phyloP scores from a whole-genome alignment of 805 yeast genomes.

The Danielia oregonensis region DNA sequence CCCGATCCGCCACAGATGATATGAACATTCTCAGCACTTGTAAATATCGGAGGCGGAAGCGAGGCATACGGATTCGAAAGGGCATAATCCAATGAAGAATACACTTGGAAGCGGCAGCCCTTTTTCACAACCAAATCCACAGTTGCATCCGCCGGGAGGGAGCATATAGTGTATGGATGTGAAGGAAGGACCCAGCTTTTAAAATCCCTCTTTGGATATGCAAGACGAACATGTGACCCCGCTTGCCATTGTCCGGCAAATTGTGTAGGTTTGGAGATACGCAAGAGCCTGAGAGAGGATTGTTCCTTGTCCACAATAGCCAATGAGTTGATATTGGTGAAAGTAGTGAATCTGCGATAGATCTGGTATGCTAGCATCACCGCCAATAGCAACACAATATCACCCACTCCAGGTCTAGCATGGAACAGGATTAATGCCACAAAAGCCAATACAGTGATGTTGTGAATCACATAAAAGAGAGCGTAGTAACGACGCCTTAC shows the following conservation, averaged over 20 bases:
- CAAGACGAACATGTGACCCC: conserved; percentile 54
- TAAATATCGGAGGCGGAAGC: conserved; percentile 40
- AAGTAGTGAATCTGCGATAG: conserved; percentile 24
- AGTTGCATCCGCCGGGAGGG: conserved; percentile 33
- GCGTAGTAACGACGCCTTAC: conserved; percentile 49
- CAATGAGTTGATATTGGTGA: conserved; percentile 13
- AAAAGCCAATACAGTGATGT: conserved; percentile 44
- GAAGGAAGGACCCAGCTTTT: conserved; percentile 46
- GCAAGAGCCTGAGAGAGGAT: conserved; percentile 20
- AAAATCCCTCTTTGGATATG: conserved; percentile 5
- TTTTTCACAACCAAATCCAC: conserved; percentile 46
- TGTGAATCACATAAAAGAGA: conserved; percentile 56
- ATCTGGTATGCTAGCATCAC: conserved; percentile 34
- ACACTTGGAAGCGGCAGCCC: conserved; percentile 22
- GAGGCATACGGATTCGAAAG: conserved; percentile 40
- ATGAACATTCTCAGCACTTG: conserved; percentile 46
- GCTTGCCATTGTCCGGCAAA: conserved; percentile 37
- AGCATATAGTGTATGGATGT: conserved; percentile 66
- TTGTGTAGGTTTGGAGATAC: conserved; percentile 16
- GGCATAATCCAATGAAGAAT: conserved; percentile 9
- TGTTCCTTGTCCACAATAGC: conserved; percentile 11
- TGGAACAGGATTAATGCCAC: conserved; percentile 50
- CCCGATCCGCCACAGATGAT: conserved; percentile 75
- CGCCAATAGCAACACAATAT: conserved; percentile 22
- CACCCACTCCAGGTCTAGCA: conserved; percentile 65